Percentiles rank a stretch among this genome's conserved stretches.
Conservation (phyloP, 768 basidiomycete species). For the Lactifluus echinatus region DNA sequence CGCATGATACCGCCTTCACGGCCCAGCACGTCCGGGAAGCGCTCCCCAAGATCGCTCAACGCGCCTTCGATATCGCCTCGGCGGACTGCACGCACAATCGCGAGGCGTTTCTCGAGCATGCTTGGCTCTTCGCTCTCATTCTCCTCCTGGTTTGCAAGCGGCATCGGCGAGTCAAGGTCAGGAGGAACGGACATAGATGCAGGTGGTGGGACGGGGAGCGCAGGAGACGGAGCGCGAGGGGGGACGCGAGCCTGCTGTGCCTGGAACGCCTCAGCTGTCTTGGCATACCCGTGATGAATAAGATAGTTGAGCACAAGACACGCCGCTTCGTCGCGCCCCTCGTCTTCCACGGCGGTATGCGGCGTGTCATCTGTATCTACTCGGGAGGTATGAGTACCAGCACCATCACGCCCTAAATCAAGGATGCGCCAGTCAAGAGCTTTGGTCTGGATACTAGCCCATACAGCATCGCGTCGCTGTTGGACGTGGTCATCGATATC, state of each 20-base stretch:
- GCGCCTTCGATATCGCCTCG: constrained; percentile 66
- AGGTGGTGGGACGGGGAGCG: constrained; percentile 17
- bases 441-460: constrained; percentile 57
- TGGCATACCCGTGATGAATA: constrained; percentile 75
- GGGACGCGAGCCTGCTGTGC: constrained; percentile 30
- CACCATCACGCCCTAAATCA: constrained; percentile 15
- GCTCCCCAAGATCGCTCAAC: constrained; percentile 42
- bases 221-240: constrained; percentile 11
- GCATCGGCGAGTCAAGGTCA: constrained; percentile 14
- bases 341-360: constrained; percentile 34
- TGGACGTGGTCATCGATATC: constrained; percentile 86
- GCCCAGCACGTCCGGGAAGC: constrained; percentile 58
- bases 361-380: constrained; percentile 37
- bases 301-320: constrained; percentile 74
- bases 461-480: constrained; percentile 54
- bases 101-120: constrained; percentile 53
- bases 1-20: constrained; percentile 60
- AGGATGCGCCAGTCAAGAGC: constrained; percentile 41
- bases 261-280: constrained; percentile 60
- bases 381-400: background rate
- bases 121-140: constrained; percentile 31
- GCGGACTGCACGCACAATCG: constrained; percentile 59
- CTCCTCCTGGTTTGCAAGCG: constrained; percentile 26
- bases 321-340: constrained; percentile 35
- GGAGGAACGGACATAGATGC: constrained; percentile 12